A percentile compares a stretch with the other conserved stretches of the same genome.
These are phyloP conservation scores for Paraphoma sp. DNA, from an alignment of 2,329 filamentous ascomycete genomes.

Conservation along the genomic window DNA sequence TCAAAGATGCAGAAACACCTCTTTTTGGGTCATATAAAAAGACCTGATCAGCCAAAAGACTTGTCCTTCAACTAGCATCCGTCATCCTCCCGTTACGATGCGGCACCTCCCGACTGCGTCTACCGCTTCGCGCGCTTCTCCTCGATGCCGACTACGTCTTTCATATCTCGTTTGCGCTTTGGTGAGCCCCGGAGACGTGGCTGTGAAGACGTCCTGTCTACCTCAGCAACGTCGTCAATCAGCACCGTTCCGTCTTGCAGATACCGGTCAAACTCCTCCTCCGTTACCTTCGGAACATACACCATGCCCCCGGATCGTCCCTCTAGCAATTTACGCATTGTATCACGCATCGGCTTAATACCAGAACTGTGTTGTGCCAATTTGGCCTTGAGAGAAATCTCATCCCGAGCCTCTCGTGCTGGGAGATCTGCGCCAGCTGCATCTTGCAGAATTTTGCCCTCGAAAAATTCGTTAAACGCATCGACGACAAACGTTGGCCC, in stretches of 20 bases:
- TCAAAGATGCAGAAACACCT: no score
- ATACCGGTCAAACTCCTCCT: slow-evolving; percentile 12
- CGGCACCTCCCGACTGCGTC: no score
- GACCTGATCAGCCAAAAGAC: no score
- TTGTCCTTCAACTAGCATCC: no score
- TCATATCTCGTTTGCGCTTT: neutral
- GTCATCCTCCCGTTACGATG: no score
- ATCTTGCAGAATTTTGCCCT: slow-evolving; percentile 8
- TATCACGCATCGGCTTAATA: neutral
- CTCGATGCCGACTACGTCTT: neutral
- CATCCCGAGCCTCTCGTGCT: neutral
- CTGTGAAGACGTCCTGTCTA: neutral
- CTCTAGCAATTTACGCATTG: slow-evolving; percentile 1
- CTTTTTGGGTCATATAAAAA: no score
- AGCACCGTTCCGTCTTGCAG: neutral
- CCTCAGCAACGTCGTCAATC: slow-evolving; percentile 4
- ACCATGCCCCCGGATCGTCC: neutral
- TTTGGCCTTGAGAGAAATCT: slow-evolving; percentile 6
- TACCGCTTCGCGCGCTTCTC: neutral
- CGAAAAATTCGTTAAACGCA: slow-evolving; percentile 12
- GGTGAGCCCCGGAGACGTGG: neutral
- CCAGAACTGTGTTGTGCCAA: neutral
- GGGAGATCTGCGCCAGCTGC: neutral
- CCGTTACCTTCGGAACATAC: slow-evolving; percentile 14
- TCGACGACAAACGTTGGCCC: neutral